These are phyloP conservation scores for Carex parvula DNA, from an alignment of 176 grass and related monocot genomes.

Conservation along the genomic window DNA sequence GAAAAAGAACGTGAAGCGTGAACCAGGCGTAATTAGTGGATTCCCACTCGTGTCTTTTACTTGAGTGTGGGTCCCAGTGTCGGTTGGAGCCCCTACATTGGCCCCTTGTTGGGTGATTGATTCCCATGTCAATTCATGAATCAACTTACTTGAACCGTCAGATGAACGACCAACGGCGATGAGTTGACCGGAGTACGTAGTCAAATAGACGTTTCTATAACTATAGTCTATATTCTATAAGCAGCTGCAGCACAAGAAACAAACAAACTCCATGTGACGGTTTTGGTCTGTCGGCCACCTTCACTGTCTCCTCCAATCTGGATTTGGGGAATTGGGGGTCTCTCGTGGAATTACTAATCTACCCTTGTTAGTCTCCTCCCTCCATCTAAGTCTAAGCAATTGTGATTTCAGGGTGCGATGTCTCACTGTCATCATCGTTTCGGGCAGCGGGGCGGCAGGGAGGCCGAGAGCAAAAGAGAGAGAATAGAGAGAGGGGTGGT, in stretches of 20 bases:
- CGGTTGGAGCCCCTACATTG: constrained; percentile 46
- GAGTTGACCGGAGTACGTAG: neutral
- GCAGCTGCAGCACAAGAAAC: too few relatives aligned
- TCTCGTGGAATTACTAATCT: too few relatives aligned
- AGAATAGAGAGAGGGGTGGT: too few relatives aligned
- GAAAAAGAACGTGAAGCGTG: neutral
- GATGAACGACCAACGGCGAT: constrained; percentile 27
- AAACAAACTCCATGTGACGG: constrained; percentile 22
- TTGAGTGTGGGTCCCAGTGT: constrained; percentile 32
- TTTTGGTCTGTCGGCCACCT: constrained; percentile 50
- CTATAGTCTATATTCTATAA: too few relatives aligned
- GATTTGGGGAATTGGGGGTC: too few relatives aligned
- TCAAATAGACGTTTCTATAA: neutral
- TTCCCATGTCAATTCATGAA: neutral
- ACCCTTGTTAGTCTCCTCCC: too few relatives aligned
- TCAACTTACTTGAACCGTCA: neutral
- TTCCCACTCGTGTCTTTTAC: constrained; percentile 24
- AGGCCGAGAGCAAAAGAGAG: too few relatives aligned
- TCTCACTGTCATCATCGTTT: too few relatives aligned
- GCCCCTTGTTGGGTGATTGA: constrained; percentile 16
- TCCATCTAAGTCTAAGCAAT: too few relatives aligned
- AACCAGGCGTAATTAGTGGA: neutral
- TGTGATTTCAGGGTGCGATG: too few relatives aligned
- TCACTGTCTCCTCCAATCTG: constrained; percentile 35
- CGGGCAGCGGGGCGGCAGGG: too few relatives aligned